Percentiles rank a stretch among this genome's conserved stretches.
phyloP scores from a whole-genome alignment of 371 early-diverging fungal species.

The Mucor racemosus region DNA sequence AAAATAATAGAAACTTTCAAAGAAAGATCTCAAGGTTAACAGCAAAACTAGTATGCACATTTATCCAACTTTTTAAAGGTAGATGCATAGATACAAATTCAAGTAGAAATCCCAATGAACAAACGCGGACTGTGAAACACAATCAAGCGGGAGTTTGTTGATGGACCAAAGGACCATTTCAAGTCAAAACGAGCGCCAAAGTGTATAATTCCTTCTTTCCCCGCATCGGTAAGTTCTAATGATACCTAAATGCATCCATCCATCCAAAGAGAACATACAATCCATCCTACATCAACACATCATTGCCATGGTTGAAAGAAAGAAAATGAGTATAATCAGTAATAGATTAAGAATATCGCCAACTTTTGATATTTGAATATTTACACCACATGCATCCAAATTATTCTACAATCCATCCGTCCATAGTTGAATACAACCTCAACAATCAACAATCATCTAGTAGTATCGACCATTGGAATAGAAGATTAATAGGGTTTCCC shows the following conservation, averaged over 20 bases:
- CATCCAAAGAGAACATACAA: conserved; percentile 8
- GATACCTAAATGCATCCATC: conserved; percentile 28
- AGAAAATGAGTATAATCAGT: background rate
- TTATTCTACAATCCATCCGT: conserved; percentile 17
- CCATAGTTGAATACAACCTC: background rate
- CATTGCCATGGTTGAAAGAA: background rate
- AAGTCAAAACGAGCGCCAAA: conserved; percentile 24
- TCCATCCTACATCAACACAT: conserved; percentile 2
- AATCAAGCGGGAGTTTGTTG: conserved; percentile 4
- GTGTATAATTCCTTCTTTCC: conserved; percentile 42
- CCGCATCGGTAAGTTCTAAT: conserved; percentile 41
- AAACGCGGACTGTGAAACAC: conserved; percentile 7
- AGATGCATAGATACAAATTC: no score
- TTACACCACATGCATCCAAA: background rate
- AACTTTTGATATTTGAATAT: background rate
- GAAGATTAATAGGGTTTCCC: no score
- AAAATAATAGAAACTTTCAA: no score
- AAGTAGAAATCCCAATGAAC: no score
- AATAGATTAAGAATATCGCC: background rate
- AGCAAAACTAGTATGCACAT: no score
- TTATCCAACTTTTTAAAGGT: no score
- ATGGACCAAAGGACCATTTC: conserved; percentile 12
- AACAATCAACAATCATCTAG: no score
- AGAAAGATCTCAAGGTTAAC: no score
- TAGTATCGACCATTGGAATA: no score